These are phyloP conservation scores for Colletotrichum siamense DNA, from an alignment of 2,329 filamentous ascomycete genomes.

Conservation along the genomic window DNA sequence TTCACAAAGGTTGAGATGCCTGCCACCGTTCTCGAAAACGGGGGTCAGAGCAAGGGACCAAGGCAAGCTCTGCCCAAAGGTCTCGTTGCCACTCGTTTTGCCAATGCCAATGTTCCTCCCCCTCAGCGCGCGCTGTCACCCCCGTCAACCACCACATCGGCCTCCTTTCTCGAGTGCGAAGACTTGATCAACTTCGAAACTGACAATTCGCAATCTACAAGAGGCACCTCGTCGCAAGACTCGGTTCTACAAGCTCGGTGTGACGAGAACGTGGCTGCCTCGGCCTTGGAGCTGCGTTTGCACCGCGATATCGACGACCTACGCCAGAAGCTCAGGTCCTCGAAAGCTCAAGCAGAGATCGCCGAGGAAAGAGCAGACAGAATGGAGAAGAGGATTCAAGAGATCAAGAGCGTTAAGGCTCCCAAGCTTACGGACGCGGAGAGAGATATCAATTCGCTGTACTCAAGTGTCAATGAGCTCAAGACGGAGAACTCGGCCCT, in stretches of 20 bases:
- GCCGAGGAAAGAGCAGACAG: conserved; percentile 33
- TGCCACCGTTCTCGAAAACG: background rate
- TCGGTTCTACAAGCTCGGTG: background rate
- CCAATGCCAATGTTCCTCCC: background rate
- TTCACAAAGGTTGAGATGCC: conserved; percentile 15
- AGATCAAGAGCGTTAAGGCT: conserved; percentile 28
- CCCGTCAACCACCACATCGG: background rate
- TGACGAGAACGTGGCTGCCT: background rate
- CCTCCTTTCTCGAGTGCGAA: background rate
- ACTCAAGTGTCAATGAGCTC: conserved; percentile 25
- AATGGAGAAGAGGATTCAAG: conserved; percentile 27
- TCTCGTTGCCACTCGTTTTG: conserved; percentile 12
- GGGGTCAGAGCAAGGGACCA: background rate
- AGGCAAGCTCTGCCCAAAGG: conserved; percentile 18
- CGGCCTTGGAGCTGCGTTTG: background rate
- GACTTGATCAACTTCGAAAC: background rate
- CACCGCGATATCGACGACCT: conserved; percentile 27
- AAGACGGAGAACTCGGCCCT: conserved; percentile 32
- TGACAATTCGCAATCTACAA: background rate
- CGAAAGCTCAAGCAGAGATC: conserved; percentile 24
- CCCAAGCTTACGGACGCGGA: conserved; percentile 27
- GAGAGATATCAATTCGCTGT: conserved; percentile 28
- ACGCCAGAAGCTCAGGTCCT: background rate
- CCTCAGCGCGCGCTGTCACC: background rate
- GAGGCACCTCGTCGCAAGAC: background rate